Evolutionary conservation across 2,329 filamentous ascomycete species (phyloP).

Genomic region (Neurospora crassa): DNA sequence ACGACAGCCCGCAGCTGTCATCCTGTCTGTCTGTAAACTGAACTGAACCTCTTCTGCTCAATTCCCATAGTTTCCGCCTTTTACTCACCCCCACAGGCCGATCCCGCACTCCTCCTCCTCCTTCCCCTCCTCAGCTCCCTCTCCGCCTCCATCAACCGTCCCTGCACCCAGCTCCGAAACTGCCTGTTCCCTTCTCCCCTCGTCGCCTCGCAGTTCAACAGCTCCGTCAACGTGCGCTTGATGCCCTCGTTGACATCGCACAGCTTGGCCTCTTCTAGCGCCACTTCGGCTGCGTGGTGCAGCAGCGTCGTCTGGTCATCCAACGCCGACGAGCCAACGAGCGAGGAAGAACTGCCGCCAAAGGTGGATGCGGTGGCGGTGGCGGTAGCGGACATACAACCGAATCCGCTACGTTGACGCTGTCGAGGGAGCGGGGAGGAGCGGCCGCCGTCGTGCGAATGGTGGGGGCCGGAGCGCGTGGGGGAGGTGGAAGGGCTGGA

Average conservation of each 20-base stretch:
- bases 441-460: conserved; percentile 25
- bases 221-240: conserved; percentile 51
- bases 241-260: conserved; percentile 50
- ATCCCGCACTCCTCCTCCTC: conserved; percentile 32
- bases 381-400: not conserved
- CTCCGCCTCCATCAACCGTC: conserved; percentile 50
- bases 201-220: conserved; percentile 50
- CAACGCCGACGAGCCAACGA: conserved; percentile 16
- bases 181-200: conserved; percentile 32
- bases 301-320: conserved; percentile 30
- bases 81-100: not conserved
- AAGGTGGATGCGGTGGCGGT: not conserved
- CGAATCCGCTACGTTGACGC: conserved; percentile 26
- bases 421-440: conserved; percentile 41
- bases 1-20: too few relatives aligned
- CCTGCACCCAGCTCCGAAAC: conserved; percentile 50
- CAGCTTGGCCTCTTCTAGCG: conserved; percentile 42
- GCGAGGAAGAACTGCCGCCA: not conserved
- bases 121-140: conserved; percentile 46
- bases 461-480: conserved; percentile 27
- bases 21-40: too few relatives aligned
- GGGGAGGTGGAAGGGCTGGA: conserved; percentile 50
- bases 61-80: too few relatives aligned
- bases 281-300: conserved; percentile 23
- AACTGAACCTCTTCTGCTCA: too few relatives aligned